phyloP scores from a whole-genome alignment of 2,329 filamentous ascomycete genomes.

The Cadophora luteo-olivacea region DNA sequence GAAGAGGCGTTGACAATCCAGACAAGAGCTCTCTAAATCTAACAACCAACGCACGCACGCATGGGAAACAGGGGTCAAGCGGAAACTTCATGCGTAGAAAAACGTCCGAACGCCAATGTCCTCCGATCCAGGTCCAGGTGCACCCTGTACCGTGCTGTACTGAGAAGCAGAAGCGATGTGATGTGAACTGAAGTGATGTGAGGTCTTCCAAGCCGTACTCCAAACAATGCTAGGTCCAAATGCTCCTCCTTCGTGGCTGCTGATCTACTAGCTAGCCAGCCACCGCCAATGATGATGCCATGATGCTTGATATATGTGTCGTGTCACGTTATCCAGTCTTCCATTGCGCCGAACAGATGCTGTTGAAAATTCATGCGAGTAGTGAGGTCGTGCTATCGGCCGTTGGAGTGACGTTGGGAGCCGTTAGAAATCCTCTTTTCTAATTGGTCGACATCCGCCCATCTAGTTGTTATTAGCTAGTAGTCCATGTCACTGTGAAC shows the following conservation, averaged over 20 bases:
- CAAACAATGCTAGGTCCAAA: constrained; percentile 30
- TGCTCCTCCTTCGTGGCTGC: constrained; percentile 9
- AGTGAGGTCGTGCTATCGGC: constrained; percentile 25
- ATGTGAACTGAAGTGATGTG: constrained; percentile 2
- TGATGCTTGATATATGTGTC: constrained; percentile 16
- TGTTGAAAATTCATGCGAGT: constrained; percentile 10
- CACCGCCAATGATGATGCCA: constrained; percentile 23
- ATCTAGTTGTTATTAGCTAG: constrained; percentile 22
- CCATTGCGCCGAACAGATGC: constrained; percentile 29
- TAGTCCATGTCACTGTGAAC: neutral
- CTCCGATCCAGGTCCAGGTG: neutral
- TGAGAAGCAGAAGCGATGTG: neutral
- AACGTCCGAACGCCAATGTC: neutral
- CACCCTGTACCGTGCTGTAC: constrained; percentile 4
- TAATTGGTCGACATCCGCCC: constrained; percentile 26
- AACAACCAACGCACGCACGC: neutral
- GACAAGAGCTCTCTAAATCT: constrained; percentile 3
- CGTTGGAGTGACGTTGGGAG: constrained; percentile 30
- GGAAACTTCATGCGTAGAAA: neutral
- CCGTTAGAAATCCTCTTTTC: constrained; percentile 23
- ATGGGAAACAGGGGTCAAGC: neutral
- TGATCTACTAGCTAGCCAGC: constrained; percentile 9
- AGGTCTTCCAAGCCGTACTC: constrained; percentile 27
- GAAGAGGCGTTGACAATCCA: neutral
- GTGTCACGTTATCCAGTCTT: constrained; percentile 24